Base-by-base conservation (phyloP, 108 stramenopile species). In the Poteriospumella lacustris region DNA sequence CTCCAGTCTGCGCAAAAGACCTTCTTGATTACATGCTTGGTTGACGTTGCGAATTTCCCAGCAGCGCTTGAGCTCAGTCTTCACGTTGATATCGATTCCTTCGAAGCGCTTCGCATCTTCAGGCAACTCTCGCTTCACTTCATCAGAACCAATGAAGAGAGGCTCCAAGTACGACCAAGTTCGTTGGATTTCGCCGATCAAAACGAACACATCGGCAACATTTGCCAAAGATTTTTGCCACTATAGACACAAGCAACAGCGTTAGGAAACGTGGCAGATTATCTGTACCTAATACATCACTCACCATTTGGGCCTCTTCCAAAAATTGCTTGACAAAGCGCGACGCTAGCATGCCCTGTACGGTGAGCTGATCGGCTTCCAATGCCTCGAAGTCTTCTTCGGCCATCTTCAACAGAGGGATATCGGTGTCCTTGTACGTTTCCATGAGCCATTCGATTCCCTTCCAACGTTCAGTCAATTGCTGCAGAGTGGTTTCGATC, bases 131-230 rank as follows among this genome's bases (percentile, higher is more conserved):
- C 80, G 67, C 68, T 91, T 91, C 29, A 92, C 92, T 72, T 92
- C 92, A 2, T 91, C 92, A 3, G 89, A 90, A 3, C 80, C 85
- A 26, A 92, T 89, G 79, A 92, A 92, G 44, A 92, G 84, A 26
- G 92, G 90, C 83, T 91, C 92, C 42, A 92, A 84, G 78, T 91
- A 92, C 9, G 85, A 84, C 91, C 92, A 92, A 28, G 87, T 89
- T n/a, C 89, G 84, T 85, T 92, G 92, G 24, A 92, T 91, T 36
- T 89, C 89, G 19, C 69, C 76, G 24, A 91, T 62, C 24, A 89
- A 75, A 1, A 72, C 59, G 72, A 88, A 88, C 1, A 91, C 87
- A 62, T 92, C 91, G 62, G 72, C 86, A 60, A 88, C 76, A 44
- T 62, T 89, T 52, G 86, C 87, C 29, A 91, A 80, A 33, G 80